Conservation (phyloP, 148 eudicot species). For the Rhododendron kiyosumense region DNA sequence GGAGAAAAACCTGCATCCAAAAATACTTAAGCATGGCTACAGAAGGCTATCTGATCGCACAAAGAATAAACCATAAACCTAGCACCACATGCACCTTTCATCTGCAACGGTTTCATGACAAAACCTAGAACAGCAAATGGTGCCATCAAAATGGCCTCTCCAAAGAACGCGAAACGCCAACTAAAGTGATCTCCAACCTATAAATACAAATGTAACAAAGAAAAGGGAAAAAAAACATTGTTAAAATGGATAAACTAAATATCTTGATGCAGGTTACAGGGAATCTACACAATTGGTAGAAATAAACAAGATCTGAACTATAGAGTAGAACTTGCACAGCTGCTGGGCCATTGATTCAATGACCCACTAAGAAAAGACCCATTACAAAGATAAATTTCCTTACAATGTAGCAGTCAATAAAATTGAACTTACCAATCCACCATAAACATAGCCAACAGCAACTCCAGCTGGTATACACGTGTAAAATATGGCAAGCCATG, state of each 20-base stretch:
- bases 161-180: slow-evolving; percentile 86
- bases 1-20: slow-evolving; percentile 58
- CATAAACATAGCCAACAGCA: slow-evolving; percentile 93
- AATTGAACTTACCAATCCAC: slow-evolving; percentile 63
- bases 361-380: background rate
- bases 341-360: background rate
- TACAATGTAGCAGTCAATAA: background rate
- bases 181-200: slow-evolving; percentile 60
- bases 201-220: slow-evolving; percentile 11
- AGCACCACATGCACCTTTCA: slow-evolving; percentile 57
- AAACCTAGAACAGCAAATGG: slow-evolving; percentile 93
- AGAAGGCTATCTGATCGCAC: slow-evolving; percentile 7
- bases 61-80: background rate
- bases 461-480: slow-evolving; percentile 98
- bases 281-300: background rate
- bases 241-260: background rate
- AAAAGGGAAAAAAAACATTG: background rate
- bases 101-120: slow-evolving; percentile 73
- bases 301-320: background rate
- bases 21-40: slow-evolving; percentile 13
- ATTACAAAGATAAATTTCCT: background rate
- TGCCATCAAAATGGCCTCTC: slow-evolving; percentile 77
- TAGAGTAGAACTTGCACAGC: background rate
- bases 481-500: slow-evolving; percentile 90
- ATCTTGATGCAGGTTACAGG: background rate